Base-by-base conservation (phyloP, 495 filamentous ascomycete species). In the Penicillium waksmanii region DNA sequence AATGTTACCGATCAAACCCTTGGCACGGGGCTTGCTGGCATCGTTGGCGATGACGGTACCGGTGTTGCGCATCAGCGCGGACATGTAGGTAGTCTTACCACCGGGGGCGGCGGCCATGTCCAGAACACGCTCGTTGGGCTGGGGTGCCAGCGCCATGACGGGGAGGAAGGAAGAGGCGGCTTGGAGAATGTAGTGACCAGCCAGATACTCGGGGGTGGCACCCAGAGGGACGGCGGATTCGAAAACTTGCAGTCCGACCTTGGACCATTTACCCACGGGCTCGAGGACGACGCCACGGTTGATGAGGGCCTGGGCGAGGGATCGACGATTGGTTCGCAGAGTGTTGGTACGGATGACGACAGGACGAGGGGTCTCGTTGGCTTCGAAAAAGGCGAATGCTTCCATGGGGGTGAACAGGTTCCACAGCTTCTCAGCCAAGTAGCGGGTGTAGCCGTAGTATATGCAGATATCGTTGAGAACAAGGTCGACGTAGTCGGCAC, bases 61-160 rank as follows among this genome's bases (percentile, higher is more conserved):
- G 1, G 96, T 98, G 75, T 98, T 98, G 73, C 94, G 96, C 95
- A 98, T 98, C 61, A 98, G 75, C 0, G 96, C 95, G 13, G 95
- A 91, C 67, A 97, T 92, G 72, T 98, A 91, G 3, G 96, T 97
- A 8, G 93, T 96, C 77, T 98, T 98, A 73, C 95, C 95, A 77
- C 95, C 95, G 57, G 95, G 95, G 60, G 95, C 95, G 57, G 95
- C 85, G n/a, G 95, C 92, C 95, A 98, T 98, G 79, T 92, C 87
- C 51, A 96, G 90, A 25, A 93, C 79, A 10, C 95, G 85, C 79
- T 98, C 95, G 60, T 93, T 82, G 72, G 96, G 90, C 72, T 98
- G 95, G 0, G 95, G 96, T 13, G 90, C 92, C 15, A 98, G 83
- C 2, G 96, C 95, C 92, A 98, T 98, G 64, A 96, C 93, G 64